Base-by-base conservation (phyloP, 805 yeast genomes). In the Candida koratica region DNA sequence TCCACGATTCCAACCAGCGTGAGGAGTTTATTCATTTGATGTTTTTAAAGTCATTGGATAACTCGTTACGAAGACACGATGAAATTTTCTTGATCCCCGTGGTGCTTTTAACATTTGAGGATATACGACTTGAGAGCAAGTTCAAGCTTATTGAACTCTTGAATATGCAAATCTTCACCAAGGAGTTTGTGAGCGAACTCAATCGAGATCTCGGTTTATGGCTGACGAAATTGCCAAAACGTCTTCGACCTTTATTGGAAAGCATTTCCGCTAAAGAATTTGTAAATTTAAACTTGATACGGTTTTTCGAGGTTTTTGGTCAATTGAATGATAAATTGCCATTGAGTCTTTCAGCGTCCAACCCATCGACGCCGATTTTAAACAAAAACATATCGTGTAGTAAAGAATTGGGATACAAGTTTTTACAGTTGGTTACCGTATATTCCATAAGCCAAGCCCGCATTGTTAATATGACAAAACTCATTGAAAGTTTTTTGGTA, bases 301-400 rank as follows among this genome's bases (percentile, higher is more conserved):
- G 44, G 5, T 47, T 67, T 11, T 63, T 63, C 37, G 67, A 63
- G 36, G 47, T 66, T 19, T 29, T 65, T 9, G 37, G 50, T 24
- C 71, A 64, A 39, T 45, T 65, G n/a, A 64, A 64, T 47, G 73
- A 67, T 47, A 55, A 56, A 32, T 49, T 64, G 27, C 71, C 73
- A 0, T 55, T 67, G 43, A 65, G 71, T 50, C 49, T 65, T 23
- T 61, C 68, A 13, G 71, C 73, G 4, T 44, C 47, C 10, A 37
- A 37, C 20, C 70, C 71, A 6, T 56, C 68, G 2, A 67, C 71
- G 3, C 71, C 73, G 14, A 50, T 64, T 5, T 27, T 47, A 24
- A 19, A 43, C 30, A 25, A 24, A n/a, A 20, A 15, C 14, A 23
- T 45, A 28, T 62, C 68, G 1, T 59, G 66, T 5, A 45, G 60